Evolutionary conservation across 805 yeast genomes (phyloP).

Genomic region (Starmerella roubikii): DNA sequence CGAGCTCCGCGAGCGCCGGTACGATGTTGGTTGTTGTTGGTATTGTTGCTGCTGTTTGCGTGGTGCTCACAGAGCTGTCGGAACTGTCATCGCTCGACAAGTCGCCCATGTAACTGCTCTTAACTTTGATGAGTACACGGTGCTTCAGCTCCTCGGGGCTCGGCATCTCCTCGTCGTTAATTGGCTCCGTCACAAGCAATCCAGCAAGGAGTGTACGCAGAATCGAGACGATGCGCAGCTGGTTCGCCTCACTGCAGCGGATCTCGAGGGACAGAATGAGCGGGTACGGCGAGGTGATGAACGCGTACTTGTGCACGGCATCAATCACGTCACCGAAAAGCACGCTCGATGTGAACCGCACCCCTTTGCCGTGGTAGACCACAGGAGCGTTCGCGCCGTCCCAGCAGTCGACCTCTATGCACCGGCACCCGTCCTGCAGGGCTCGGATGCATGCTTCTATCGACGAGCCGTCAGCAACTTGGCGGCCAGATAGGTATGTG

Average conservation of each 20-base stretch:
- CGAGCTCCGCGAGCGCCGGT: conserved; percentile 41
- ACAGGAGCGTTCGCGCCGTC: conserved; percentile 58
- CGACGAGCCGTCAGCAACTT: conserved; percentile 74
- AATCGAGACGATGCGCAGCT: conserved; percentile 40
- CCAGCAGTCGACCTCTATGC: conserved; percentile 94
- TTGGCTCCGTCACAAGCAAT: conserved; percentile 34
- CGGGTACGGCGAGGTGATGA: conserved; percentile 77
- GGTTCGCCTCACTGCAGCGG: conserved; percentile 59
- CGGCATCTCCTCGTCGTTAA: conserved; percentile 35
- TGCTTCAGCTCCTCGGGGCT: conserved; percentile 63
- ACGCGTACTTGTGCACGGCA: conserved; percentile 71
- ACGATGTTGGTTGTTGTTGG: conserved; percentile 13
- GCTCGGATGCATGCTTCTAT: conserved; percentile 81
- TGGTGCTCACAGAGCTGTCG: conserved; percentile 25
- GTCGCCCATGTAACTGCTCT: conserved; percentile 22
- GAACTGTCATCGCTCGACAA: conserved; percentile 2
- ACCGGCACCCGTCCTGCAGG: conserved; percentile 81
- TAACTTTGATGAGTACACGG: conserved; percentile 64
- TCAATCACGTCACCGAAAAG: conserved; percentile 54
- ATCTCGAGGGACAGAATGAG: conserved; percentile 75
- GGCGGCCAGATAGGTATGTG: conserved; percentile 80
- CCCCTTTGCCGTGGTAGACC: conserved; percentile 76
- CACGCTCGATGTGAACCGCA: conserved; percentile 52
- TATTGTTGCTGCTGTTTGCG: not conserved
- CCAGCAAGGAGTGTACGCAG: conserved; percentile 49